These are phyloP conservation scores for Elongisporangium senticosum DNA, from an alignment of 352 stramenopile species.

Conservation along the genomic window DNA sequence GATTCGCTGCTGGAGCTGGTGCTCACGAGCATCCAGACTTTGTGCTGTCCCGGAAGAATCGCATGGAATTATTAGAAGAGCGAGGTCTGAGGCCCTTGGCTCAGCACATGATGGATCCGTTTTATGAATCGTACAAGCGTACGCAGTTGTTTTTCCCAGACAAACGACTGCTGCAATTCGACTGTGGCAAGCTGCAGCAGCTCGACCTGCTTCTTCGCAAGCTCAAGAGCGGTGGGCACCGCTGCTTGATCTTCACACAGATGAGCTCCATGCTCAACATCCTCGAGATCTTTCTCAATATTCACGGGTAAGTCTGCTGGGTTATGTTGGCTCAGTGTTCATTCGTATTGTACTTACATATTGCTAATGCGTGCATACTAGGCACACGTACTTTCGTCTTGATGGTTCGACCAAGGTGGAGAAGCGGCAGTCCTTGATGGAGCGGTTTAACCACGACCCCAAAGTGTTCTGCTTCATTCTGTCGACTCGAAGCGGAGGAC, in stretches of 20 bases:
- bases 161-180: slow-evolving; percentile 96
- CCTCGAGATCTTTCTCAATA: slow-evolving; percentile 97
- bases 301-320: slow-evolving; percentile 75
- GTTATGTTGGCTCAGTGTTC: not conserved
- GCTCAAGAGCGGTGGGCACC: slow-evolving; percentile 92
- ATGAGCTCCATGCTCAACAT: slow-evolving; percentile 99
- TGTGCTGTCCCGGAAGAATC: slow-evolving; percentile 30
- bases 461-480: slow-evolving; percentile 99
- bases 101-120: slow-evolving; percentile 29
- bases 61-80: slow-evolving; percentile 15
- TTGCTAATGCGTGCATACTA: not conserved
- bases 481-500: slow-evolving; percentile 94
- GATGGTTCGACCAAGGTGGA: slow-evolving; percentile 97
- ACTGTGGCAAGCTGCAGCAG: slow-evolving; percentile 93
- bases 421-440: slow-evolving; percentile 95
- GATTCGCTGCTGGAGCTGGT: slow-evolving; percentile 19
- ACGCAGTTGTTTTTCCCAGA: slow-evolving; percentile 96
- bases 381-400: slow-evolving; percentile 96
- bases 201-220: slow-evolving; percentile 90
- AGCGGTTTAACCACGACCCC: slow-evolving; percentile 97
- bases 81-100: slow-evolving; percentile 24
- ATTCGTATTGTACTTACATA: not conserved
- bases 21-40: slow-evolving; percentile 16
- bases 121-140: slow-evolving; percentile 60
- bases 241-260: slow-evolving; percentile 96